Percentiles rank a stretch among this genome's conserved stretches.
Conservation (phyloP, 352 stramenopile genomes). For the Pythium coloratum region DNA sequence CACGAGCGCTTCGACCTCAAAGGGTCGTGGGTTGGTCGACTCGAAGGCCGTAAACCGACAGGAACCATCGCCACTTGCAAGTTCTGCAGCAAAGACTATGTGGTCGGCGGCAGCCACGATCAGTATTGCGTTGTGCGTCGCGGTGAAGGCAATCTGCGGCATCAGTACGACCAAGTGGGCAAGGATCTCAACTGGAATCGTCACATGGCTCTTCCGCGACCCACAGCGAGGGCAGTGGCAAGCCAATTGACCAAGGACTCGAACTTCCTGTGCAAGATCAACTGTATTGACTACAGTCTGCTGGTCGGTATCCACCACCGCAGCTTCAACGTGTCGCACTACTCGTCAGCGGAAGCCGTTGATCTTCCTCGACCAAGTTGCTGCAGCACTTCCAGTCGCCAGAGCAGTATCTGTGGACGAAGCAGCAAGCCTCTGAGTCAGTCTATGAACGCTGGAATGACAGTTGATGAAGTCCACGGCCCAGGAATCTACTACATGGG, state of each 20-base stretch:
- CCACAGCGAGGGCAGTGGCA: constrained; percentile 56
- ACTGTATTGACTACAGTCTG: constrained; percentile 96
- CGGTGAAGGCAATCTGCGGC: constrained; percentile 62
- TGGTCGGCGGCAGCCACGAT: constrained; percentile 66
- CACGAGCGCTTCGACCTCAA: constrained; percentile 85
- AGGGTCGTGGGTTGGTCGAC: constrained; percentile 79
- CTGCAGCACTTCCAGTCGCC: constrained; percentile 12
- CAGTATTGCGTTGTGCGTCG: constrained; percentile 63
- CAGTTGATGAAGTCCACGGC: constrained; percentile 84
- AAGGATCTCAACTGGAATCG: constrained; percentile 87
- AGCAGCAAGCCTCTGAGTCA: constrained; percentile 54
- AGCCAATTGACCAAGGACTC: constrained; percentile 85
- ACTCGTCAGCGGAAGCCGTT: constrained; percentile 54
- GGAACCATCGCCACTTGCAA: constrained; percentile 74
- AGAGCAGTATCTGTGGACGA: constrained; percentile 22
- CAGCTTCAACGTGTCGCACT: constrained; percentile 79
- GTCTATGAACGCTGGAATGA: constrained; percentile 58
- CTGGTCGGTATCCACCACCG: constrained; percentile 93
- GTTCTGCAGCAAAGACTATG: constrained; percentile 68
- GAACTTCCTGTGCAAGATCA: constrained; percentile 89
- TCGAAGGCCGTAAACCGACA: constrained; percentile 70
- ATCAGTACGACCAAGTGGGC: constrained; percentile 80
- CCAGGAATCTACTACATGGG: constrained; percentile 94
- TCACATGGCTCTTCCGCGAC: constrained; percentile 64
- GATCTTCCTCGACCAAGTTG: constrained; percentile 34